phyloP scores from a whole-genome alignment of 306 rosid genomes.

The Cucumis cinereus region DNA sequence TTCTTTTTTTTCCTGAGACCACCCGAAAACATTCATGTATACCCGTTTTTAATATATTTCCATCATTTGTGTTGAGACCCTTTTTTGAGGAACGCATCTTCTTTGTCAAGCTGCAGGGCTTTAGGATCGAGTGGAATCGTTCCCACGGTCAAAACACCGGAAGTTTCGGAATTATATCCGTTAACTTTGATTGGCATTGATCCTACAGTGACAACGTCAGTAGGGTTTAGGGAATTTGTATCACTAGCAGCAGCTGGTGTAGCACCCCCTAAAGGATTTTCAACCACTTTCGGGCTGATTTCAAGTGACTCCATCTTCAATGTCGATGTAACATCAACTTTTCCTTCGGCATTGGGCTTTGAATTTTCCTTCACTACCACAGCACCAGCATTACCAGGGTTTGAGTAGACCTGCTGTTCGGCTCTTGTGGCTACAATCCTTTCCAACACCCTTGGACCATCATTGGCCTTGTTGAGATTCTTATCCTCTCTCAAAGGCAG shows the following conservation, averaged over 20 bases:
- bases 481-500: constrained; percentile 21
- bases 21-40: background rate
- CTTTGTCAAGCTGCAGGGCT: constrained; percentile 33
- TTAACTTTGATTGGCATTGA: constrained; percentile 59
- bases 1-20: background rate
- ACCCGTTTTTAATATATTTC: background rate
- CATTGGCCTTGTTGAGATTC: constrained; percentile 16
- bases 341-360: constrained; percentile 15
- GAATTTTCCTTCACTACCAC: constrained; percentile 19
- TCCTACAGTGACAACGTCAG: constrained; percentile 56
- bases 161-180: constrained; percentile 29
- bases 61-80: background rate
- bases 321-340: constrained; percentile 28
- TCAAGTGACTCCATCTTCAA: constrained; percentile 56
- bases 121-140: constrained; percentile 60
- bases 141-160: constrained; percentile 56
- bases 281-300: constrained; percentile 34
- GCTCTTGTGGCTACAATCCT: constrained; percentile 18
- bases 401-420: constrained; percentile 25
- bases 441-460: constrained; percentile 18
- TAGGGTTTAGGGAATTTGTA: constrained; percentile 12
- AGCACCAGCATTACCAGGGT: constrained; percentile 6
- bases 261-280: constrained; percentile 15
- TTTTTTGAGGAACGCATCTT: constrained; percentile 1
- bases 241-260: background rate